Evolutionary conservation across 441 rosid species (phyloP), one percentile per base, ranked within the genome.

Genomic region (Gossypium gossypioides): DNA sequence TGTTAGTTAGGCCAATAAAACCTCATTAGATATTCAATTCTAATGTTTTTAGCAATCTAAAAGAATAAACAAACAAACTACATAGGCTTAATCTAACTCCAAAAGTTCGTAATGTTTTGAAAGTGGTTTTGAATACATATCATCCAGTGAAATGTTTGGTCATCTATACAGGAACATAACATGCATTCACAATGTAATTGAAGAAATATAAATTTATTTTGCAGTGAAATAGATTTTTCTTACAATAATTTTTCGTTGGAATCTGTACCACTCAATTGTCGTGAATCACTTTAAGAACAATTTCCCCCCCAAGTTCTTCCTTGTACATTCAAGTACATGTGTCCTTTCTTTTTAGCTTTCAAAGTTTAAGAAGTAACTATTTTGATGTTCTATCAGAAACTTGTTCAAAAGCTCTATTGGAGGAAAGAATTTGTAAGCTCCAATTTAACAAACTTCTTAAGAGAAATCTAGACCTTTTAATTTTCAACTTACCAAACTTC

Each of bases 381-480:
- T 56, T 73, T 42, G 61, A 44, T 70, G 44, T 52, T 60, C 40
- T 59, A 60, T 72, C 70, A 79, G 80, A 42, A 84, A 82, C 67
- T 77, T 83, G 57, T 83, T 78, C 52, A 79, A 65, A 79, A 81
- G 85, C 81, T 78, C 78, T 50, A 74, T 78, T 29, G 72, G 68
- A 48, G 65, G 48, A 42, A 83, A 81, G 22, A 63, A 62, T 21
- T 71, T 63, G 85, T 85, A 82, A 78, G 85, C 52, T 72, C 74
- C 46, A 12, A 60, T 13, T 0, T 46, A 3, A 2, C 13, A 22
- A 66, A 46, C 27, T 46, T 61, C 4, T 3, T 5, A 55, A 21
- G 15, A 55, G 60, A 37, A 62, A 34, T n/a, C 6, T 46, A 16
- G 4, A 42, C 22, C 7, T 4, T n/a, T 19, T 44, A 10, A 3